Conservation (phyloP, 768 basidiomycete species). For the Panus rudis region DNA sequence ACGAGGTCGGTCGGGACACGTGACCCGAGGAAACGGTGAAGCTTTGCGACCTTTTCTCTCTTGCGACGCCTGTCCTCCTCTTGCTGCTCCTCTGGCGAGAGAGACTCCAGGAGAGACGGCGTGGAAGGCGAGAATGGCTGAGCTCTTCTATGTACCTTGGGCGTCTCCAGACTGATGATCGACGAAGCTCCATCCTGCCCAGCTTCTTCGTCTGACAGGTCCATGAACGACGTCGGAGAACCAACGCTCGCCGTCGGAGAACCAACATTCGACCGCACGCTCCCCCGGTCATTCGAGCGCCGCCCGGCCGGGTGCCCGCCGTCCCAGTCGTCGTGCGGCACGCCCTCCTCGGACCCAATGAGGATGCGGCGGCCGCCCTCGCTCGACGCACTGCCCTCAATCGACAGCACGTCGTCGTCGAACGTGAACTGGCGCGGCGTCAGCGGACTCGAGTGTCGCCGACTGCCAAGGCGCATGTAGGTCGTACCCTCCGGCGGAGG, state of each 20-base stretch:
- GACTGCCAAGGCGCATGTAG: conserved; percentile 23
- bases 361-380: conserved; percentile 12
- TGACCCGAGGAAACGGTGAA: conserved; percentile 84
- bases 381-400: conserved; percentile 3
- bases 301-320: conserved; percentile 3
- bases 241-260: conserved; percentile 37
- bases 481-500: conserved; percentile 27
- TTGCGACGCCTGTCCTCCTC: conserved; percentile 63
- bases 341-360: conserved; percentile 15
- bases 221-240: conserved; percentile 51
- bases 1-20: conserved; percentile 67
- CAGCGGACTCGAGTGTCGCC: conserved; percentile 53
- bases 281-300: conserved; percentile 5
- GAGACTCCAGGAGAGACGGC: conserved; percentile 41
- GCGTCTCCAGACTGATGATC: conserved; percentile 24
- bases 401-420: conserved; percentile 4
- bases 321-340: conserved; percentile 12
- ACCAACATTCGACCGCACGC: conserved; percentile 11
- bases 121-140: conserved; percentile 30
- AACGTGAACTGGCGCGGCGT: conserved; percentile 38
- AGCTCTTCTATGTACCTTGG: conserved; percentile 18
- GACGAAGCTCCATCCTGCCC: conserved; percentile 27
- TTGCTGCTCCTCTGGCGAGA: conserved; percentile 40
- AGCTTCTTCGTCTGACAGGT: conserved; percentile 60
- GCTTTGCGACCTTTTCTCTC: conserved; percentile 70